Percentiles rank a stretch among this genome's conserved stretches.
Conservation (phyloP, 345 rosid genomes). For the Cochlearia excelsa region DNA sequence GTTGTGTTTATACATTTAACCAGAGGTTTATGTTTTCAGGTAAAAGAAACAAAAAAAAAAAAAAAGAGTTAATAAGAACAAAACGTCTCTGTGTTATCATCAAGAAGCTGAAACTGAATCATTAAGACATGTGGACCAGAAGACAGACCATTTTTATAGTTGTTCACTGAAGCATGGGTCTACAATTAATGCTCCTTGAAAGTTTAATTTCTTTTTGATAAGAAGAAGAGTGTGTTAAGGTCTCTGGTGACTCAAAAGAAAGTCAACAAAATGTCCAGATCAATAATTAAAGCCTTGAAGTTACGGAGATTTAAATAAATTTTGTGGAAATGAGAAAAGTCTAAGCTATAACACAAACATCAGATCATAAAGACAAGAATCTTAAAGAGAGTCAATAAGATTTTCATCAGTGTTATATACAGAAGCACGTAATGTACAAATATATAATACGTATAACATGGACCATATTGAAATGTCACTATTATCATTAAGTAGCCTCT, state of each 20-base stretch:
- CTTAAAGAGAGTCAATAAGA: conserved; percentile 25
- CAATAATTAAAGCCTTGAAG: conserved; percentile 16
- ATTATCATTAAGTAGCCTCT: conserved; percentile 35
- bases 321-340: not conserved
- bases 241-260: conserved; percentile 21
- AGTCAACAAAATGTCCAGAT: conserved; percentile 13
- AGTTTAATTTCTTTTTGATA: not conserved
- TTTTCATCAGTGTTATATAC: conserved; percentile 8
- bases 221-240: conserved; percentile 15
- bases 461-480: conserved; percentile 37
- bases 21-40: conserved; percentile 4
- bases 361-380: conserved; percentile 15
- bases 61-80: not conserved
- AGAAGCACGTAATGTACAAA: too few relatives aligned
- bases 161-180: conserved; percentile 2
- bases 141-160: conserved; percentile 4
- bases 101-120: conserved; percentile 27
- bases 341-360: too few relatives aligned
- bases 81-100: conserved; percentile 16
- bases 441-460: conserved; percentile 13
- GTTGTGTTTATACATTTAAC: conserved; percentile 26
- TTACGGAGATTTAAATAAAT: conserved; percentile 2
- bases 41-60: not conserved
- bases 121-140: conserved; percentile 31
- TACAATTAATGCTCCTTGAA: conserved; percentile 22